phyloP scores from a whole-genome alignment of 495 filamentous ascomycete species.

The Podospora comata region DNA sequence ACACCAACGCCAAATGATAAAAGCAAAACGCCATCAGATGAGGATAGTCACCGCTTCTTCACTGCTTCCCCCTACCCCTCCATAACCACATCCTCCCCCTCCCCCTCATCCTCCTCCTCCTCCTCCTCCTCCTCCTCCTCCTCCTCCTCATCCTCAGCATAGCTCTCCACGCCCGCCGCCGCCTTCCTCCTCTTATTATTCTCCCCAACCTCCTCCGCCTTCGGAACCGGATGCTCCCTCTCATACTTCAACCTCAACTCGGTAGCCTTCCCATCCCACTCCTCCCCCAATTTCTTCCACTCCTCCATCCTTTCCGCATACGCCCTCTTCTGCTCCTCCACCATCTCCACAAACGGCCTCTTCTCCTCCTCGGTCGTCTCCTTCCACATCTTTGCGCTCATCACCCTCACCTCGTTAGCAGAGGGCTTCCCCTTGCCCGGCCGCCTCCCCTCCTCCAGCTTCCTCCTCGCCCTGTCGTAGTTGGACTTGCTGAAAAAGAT shows the following conservation, averaged over 20 bases:
- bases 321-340: conserved; percentile 60
- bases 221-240: conserved; percentile 48
- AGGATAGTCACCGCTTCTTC: not conserved
- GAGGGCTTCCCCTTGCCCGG: conserved; percentile 62
- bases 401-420: conserved; percentile 77
- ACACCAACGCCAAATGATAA: no score
- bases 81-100: not conserved
- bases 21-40: not conserved
- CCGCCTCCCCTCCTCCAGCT: conserved; percentile 65
- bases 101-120: not conserved
- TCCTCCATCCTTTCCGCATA: conserved; percentile 56
- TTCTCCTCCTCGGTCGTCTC: conserved; percentile 64
- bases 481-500: conserved; percentile 75
- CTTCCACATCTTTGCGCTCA: conserved; percentile 86
- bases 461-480: conserved; percentile 68
- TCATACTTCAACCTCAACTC: conserved; percentile 63
- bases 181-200: conserved; percentile 22
- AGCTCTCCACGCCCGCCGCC: conserved; percentile 37
- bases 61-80: not conserved
- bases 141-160: conserved; percentile 35
- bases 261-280: conserved; percentile 67
- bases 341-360: conserved; percentile 70
- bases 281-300: conserved; percentile 55
- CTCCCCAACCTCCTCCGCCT: not conserved
- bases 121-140: conserved; percentile 28